Evolutionary conservation across 805 yeast species (phyloP).

Genomic region (Wickerhamiella vanderwaltii): DNA sequence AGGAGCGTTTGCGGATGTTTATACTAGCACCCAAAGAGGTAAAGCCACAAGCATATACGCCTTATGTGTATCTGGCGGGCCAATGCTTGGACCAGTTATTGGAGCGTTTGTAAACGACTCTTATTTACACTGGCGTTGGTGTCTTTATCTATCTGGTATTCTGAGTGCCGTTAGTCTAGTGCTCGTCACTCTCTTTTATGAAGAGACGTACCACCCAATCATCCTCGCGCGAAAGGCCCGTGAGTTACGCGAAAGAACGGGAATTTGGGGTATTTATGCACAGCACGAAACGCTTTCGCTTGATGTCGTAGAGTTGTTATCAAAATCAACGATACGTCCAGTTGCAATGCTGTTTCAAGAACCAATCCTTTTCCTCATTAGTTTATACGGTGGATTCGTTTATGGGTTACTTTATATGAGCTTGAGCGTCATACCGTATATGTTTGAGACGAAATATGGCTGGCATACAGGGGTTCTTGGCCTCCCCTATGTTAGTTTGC

Average conservation of each 20-base stretch:
- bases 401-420: constrained; percentile 32
- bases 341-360: constrained; percentile 28
- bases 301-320: constrained; percentile 31
- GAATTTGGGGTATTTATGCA: constrained; percentile 75
- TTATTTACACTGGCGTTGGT: constrained; percentile 75
- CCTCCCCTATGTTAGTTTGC: constrained; percentile 70
- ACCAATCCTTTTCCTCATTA: constrained; percentile 29
- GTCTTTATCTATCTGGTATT: constrained; percentile 57
- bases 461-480: constrained; percentile 53
- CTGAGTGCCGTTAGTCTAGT: constrained; percentile 37
- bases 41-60: constrained; percentile 60
- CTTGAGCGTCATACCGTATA: constrained; percentile 30
- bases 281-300: constrained; percentile 37
- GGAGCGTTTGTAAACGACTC: constrained; percentile 55
- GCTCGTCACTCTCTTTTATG: constrained; percentile 33
- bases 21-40: constrained; percentile 55
- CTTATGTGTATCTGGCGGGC: constrained; percentile 65
- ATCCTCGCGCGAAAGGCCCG: constrained; percentile 52
- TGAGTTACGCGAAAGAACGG: constrained; percentile 50
- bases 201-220: constrained; percentile 67
- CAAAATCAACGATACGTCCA: constrained; percentile 25
- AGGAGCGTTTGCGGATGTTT: constrained; percentile 77
- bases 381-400: constrained; percentile 32
- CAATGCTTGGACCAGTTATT: constrained; percentile 69
- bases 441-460: constrained; percentile 38